Percentiles rank a stretch among this genome's conserved stretches.
Evolutionary conservation across 306 rosid species (phyloP).

Genomic region (Luffa aegyptiaca): DNA sequence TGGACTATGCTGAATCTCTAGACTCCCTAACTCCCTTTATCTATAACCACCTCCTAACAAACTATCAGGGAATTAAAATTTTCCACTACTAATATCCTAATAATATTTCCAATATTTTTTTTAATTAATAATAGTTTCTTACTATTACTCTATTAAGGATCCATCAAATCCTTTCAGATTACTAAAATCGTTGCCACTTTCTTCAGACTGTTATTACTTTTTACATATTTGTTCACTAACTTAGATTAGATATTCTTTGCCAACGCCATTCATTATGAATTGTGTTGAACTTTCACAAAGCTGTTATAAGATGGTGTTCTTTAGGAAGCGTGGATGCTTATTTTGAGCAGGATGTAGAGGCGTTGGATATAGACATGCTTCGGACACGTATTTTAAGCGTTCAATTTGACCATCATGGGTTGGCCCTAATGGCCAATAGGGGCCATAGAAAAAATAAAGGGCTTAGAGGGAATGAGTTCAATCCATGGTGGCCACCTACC

Average conservation of each 20-base stretch:
- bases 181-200: background rate
- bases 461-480: too few relatives aligned
- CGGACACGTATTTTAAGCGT: background rate
- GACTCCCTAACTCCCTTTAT: background rate
- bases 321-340: background rate
- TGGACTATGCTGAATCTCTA: background rate
- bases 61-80: background rate
- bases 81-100: background rate
- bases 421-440: too few relatives aligned
- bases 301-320: background rate
- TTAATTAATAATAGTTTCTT: background rate
- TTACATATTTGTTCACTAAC: background rate
- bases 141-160: background rate
- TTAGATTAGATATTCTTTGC: background rate
- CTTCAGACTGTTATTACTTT: background rate
- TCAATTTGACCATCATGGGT: too few relatives aligned
- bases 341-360: background rate
- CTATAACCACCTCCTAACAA: background rate
- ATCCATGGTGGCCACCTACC: too few relatives aligned
- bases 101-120: background rate
- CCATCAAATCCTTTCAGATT: background rate
- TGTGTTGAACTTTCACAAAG: background rate
- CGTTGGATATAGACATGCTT: background rate
- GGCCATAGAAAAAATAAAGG: too few relatives aligned
- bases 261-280: background rate